Evolutionary conservation across 2,329 filamentous ascomycete genomes (phyloP).

Genomic region (Alternaria solani): DNA sequence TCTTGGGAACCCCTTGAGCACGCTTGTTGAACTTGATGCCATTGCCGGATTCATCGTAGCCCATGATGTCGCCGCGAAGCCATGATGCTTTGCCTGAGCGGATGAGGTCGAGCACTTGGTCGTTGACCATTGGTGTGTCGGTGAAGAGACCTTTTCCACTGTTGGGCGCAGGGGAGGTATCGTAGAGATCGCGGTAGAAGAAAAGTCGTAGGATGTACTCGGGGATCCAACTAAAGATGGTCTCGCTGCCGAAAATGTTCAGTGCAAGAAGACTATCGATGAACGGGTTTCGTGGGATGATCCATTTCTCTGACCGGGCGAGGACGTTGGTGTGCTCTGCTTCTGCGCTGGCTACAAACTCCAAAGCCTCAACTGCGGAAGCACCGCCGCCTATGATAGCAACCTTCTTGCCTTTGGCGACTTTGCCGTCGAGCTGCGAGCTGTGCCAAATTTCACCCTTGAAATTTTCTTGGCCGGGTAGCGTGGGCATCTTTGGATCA

Average conservation of each 20-base stretch:
- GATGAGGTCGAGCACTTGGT: conserved; percentile 78
- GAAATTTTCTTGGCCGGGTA: conserved; percentile 76
- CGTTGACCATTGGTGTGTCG: conserved; percentile 88
- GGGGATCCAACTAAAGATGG: conserved; percentile 77
- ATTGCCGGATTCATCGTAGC: conserved; percentile 67
- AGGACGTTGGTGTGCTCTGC: conserved; percentile 76
- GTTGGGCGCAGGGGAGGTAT: conserved; percentile 68
- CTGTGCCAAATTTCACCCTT: conserved; percentile 78
- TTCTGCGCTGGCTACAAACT: conserved; percentile 74
- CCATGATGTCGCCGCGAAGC: conserved; percentile 80
- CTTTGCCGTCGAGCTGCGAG: conserved; percentile 74
- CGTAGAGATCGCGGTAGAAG: conserved; percentile 82
- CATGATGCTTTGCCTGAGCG: conserved; percentile 76
- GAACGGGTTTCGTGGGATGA: conserved; percentile 80
- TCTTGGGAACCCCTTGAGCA: conserved; percentile 74
- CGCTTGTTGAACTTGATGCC: conserved; percentile 77
- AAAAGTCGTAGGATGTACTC: conserved; percentile 76
- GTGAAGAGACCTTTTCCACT: conserved; percentile 76
- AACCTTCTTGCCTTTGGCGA: conserved; percentile 77
- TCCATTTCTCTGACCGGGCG: conserved; percentile 83
- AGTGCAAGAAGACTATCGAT: conserved; percentile 76
- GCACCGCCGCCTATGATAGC: conserved; percentile 81
- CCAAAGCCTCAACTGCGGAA: conserved; percentile 81
- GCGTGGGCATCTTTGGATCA: conserved; percentile 74
- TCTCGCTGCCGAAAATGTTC: conserved; percentile 83